Evolutionary conservation across 192 early-diverging fungal genomes (phyloP).

Genomic region (Phlyctochytrium bullatum): DNA sequence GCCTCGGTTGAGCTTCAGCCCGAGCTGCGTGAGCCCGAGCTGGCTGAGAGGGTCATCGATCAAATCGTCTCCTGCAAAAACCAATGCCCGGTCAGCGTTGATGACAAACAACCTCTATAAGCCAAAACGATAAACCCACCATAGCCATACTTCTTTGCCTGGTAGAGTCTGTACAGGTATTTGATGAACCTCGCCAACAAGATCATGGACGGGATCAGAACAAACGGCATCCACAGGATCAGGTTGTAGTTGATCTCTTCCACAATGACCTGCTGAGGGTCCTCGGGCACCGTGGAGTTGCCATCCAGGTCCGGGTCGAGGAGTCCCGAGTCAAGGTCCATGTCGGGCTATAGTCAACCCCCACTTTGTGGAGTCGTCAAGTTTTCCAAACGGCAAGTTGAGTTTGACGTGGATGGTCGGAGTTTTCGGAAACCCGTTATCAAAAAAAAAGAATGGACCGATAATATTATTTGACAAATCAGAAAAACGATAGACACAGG

Average conservation of each 20-base stretch:
- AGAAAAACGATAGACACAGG: no score
- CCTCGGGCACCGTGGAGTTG: neutral
- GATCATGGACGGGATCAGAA: constrained; percentile 43
- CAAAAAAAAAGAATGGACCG: no score
- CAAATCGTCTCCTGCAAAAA: constrained; percentile 41
- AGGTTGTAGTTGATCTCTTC: constrained; percentile 27
- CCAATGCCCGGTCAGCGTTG: neutral
- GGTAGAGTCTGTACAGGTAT: constrained; percentile 45
- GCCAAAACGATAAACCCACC: constrained; percentile 20
- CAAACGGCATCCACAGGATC: constrained; percentile 47
- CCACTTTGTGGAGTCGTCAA: no score
- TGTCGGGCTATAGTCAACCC: no score
- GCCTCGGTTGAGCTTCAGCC: constrained; percentile 38
- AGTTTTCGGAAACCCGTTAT: no score
- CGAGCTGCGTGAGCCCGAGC: constrained; percentile 51
- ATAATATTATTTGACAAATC: no score
- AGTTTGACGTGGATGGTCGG: no score
- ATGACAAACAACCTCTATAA: no score
- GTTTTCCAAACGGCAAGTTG: no score
- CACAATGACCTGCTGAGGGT: constrained; percentile 5
- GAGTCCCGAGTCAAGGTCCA: neutral
- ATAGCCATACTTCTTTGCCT: constrained; percentile 48
- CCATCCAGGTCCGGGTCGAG: neutral
- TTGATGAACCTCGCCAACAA: constrained; percentile 37
- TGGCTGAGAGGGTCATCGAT: constrained; percentile 50